A percentile compares a stretch with the other conserved stretches of the same genome.
phyloP scores from a whole-genome alignment of 2,329 filamentous ascomycete species.

The Ascochyta rabiei region DNA sequence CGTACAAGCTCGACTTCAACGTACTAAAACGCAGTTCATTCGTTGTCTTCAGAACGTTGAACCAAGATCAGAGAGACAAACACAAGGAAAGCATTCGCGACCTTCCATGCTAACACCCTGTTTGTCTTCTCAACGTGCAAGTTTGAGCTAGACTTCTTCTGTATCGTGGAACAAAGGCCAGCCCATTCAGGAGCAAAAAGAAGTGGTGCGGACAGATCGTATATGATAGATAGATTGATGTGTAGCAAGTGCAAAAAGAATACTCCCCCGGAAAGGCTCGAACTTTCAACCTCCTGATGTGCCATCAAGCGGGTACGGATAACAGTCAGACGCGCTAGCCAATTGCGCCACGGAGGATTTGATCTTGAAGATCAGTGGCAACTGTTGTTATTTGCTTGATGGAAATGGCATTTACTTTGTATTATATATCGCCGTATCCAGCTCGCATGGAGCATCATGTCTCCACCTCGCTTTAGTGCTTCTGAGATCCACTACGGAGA shows the following conservation, averaged over 20 bases:
- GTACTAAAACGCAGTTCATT: too few relatives aligned
- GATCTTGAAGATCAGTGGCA: conserved; percentile 20
- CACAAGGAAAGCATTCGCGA: too few relatives aligned
- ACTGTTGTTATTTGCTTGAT: conserved; percentile 27
- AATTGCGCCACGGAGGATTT: conserved; percentile 54
- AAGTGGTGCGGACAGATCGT: not conserved
- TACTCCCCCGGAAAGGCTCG: conserved; percentile 42
- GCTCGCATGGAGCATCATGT: too few relatives aligned
- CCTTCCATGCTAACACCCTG: too few relatives aligned
- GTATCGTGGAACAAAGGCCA: not conserved
- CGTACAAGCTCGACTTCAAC: too few relatives aligned
- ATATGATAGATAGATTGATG: not conserved
- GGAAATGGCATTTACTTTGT: not conserved
- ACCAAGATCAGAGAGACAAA: too few relatives aligned
- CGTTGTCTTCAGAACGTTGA: too few relatives aligned
- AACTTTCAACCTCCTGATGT: conserved; percentile 44
- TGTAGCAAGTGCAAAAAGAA: conserved; percentile 11
- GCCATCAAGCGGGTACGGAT: conserved; percentile 33
- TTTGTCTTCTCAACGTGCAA: too few relatives aligned
- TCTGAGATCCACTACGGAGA: too few relatives aligned
- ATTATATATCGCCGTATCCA: not conserved
- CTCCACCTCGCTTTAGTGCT: too few relatives aligned
- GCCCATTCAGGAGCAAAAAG: not conserved
- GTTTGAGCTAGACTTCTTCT: too few relatives aligned
- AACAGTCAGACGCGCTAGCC: conserved; percentile 69